Evolutionary conservation across 345 rosid species (phyloP).

Genomic region (Turritis glabra): DNA sequence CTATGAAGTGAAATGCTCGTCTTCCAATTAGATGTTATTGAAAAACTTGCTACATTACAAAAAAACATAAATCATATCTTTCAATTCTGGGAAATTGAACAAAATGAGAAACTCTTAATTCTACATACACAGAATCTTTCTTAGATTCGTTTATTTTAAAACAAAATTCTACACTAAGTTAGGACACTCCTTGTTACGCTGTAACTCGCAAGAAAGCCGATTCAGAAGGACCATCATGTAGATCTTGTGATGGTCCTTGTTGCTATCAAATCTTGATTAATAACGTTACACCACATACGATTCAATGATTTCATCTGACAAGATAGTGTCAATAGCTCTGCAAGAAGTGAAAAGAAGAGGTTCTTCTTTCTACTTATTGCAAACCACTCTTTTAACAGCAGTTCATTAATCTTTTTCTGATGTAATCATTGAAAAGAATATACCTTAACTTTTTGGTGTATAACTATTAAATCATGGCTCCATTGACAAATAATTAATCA

Average conservation of each 20-base stretch:
- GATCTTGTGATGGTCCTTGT: slow-evolving; percentile 14
- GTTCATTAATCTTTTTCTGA: slow-evolving; percentile 2
- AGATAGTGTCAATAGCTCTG: neutral
- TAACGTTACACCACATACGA: neutral
- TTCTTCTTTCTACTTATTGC: neutral
- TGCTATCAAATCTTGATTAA: neutral
- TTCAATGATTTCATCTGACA: slow-evolving; percentile 7
- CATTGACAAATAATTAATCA: slow-evolving; percentile 39
- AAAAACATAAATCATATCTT: too few species aligned
- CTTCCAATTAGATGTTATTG: neutral
- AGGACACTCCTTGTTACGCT: slow-evolving; percentile 13
- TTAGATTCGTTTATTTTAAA: neutral
- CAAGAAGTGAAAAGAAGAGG: neutral
- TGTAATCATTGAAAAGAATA: slow-evolving; percentile 3
- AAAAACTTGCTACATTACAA: slow-evolving; percentile 7
- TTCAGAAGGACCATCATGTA: neutral
- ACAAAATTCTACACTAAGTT: neutral
- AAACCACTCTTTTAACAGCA: slow-evolving; percentile 6
- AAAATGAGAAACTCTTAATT: neutral
- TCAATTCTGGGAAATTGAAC: neutral
- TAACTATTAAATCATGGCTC: slow-evolving; percentile 29
- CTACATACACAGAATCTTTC: slow-evolving; percentile 5
- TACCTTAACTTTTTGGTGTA: neutral
- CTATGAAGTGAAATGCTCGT: neutral
- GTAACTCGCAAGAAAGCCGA: slow-evolving; percentile 8